These are phyloP conservation scores for Fraxinus platypoda DNA, from an alignment of 305 asterid genomes.

Conservation along the genomic window DNA sequence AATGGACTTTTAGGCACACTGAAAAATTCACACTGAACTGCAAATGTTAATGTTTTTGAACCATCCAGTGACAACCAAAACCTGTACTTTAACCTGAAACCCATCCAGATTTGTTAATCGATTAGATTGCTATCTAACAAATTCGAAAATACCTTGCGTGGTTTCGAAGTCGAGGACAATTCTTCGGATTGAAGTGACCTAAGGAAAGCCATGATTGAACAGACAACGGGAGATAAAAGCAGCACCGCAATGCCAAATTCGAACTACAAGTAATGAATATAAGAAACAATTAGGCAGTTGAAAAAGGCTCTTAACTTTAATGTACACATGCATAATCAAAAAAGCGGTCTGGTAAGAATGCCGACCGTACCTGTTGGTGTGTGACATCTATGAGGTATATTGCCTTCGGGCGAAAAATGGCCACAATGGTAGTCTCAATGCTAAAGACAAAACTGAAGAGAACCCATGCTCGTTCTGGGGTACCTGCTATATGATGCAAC, in stretches of 20 bases:
- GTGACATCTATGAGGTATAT: conserved; percentile 67
- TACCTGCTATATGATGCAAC: conserved; percentile 83
- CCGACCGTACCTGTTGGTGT: conserved; percentile 79
- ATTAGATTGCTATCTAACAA: neutral
- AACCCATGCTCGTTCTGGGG: conserved; percentile 99
- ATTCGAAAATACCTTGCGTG: conserved; percentile 69
- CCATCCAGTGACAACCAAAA: neutral
- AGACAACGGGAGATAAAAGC: conserved; percentile 91
- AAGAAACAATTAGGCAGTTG: conserved; percentile 18
- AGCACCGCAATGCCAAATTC: conserved; percentile 94
- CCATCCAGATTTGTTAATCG: neutral
- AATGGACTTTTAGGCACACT: conserved; percentile 5
- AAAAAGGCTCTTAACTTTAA: conserved; percentile 14
- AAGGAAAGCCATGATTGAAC: conserved; percentile 98
- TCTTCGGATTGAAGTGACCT: conserved; percentile 97
- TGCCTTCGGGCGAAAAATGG: conserved; percentile 73
- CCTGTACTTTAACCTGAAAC: neutral
- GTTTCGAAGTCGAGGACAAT: conserved; percentile 88
- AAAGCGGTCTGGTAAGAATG: conserved; percentile 15
- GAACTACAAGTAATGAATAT: conserved; percentile 54
- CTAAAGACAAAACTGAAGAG: conserved; percentile 91
- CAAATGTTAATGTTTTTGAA: neutral
- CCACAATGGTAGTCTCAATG: conserved; percentile 81
- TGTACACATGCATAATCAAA: conserved; percentile 11
- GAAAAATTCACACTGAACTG: neutral